Evolutionary conservation across 495 filamentous ascomycete genomes (phyloP).

Genomic region (Podospora pseudocomata): DNA sequence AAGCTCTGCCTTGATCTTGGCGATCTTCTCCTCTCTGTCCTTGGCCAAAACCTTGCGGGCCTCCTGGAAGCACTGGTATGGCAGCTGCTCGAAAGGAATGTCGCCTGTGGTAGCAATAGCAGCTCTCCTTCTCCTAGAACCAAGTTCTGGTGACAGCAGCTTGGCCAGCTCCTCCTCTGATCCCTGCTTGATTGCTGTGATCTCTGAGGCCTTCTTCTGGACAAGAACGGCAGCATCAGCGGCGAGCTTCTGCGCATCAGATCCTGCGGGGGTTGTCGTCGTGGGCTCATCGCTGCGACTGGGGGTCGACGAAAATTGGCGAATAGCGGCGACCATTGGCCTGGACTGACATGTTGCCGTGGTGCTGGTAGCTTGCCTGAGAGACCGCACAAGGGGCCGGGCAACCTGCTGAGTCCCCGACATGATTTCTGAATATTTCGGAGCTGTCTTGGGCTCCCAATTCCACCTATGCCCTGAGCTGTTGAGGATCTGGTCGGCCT

Average conservation of each 20-base stretch:
- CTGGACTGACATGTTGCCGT: slow-evolving; percentile 29
- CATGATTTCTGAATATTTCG: slow-evolving; percentile 44
- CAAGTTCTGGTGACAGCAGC: slow-evolving; percentile 59
- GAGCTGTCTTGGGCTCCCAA: slow-evolving; percentile 10
- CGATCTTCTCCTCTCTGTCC: slow-evolving; percentile 79
- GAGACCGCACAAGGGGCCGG: slow-evolving; percentile 61
- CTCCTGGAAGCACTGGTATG: slow-evolving; percentile 97
- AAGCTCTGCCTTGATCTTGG: slow-evolving; percentile 56
- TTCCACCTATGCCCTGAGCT: slow-evolving; percentile 1
- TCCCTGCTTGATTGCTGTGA: slow-evolving; percentile 41
- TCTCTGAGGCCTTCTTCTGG: slow-evolving; percentile 22
- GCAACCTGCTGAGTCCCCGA: slow-evolving; percentile 65
- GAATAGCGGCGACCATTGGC: slow-evolving; percentile 31
- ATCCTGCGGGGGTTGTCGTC: slow-evolving; percentile 26
- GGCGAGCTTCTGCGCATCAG: slow-evolving; percentile 16
- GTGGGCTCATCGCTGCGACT: slow-evolving; percentile 39
- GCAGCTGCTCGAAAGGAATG: slow-evolving; percentile 86
- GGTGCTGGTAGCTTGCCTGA: slow-evolving; percentile 46
- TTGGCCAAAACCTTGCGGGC: slow-evolving; percentile 75
- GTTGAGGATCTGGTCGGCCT: slow-evolving; percentile 8
- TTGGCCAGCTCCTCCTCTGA: slow-evolving; percentile 59
- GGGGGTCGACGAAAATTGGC: slow-evolving; percentile 46
- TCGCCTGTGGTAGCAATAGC: slow-evolving; percentile 64
- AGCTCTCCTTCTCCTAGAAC: slow-evolving; percentile 78
- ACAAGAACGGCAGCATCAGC: slow-evolving; percentile 19